A percentile compares a stretch with the other conserved stretches of the same genome.
Evolutionary conservation across 2,329 filamentous ascomycete genomes (phyloP).

Genomic region (Aspergillus quadricinctus): DNA sequence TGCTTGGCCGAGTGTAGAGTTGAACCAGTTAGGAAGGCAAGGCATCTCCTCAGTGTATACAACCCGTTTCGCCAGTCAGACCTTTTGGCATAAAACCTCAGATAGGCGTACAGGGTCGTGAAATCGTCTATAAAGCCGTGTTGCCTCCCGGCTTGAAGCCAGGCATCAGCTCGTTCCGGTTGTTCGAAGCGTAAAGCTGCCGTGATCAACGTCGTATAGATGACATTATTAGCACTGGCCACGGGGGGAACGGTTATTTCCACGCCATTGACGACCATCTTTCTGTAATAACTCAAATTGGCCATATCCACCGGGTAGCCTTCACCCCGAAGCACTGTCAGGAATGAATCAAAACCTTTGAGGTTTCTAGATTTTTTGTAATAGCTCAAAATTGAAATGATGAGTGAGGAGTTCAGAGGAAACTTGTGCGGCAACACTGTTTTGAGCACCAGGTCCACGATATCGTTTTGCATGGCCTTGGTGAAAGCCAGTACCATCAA

Average conservation of each 20-base stretch:
- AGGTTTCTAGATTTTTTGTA: slow-evolving; percentile 39
- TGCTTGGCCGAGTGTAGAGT: slow-evolving; percentile 21
- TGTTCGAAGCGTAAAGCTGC: slow-evolving; percentile 39
- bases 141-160: slow-evolving; percentile 32
- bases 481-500: slow-evolving; percentile 36
- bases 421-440: slow-evolving; percentile 37
- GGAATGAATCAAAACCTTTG: slow-evolving; percentile 37
- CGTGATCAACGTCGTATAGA: slow-evolving; percentile 34
- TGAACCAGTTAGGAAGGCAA: slow-evolving; percentile 35
- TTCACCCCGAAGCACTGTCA: slow-evolving; percentile 33
- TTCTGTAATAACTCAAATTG: slow-evolving; percentile 20
- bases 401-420: slow-evolving; percentile 30
- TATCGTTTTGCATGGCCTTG: slow-evolving; percentile 36
- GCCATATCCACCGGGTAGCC: slow-evolving; percentile 33
- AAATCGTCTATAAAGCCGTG: slow-evolving; percentile 36
- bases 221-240: slow-evolving; percentile 28
- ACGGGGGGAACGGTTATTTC: slow-evolving; percentile 35
- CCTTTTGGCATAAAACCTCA: slow-evolving; percentile 35
- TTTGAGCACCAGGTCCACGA: slow-evolving; percentile 35
- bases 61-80: slow-evolving; percentile 35
- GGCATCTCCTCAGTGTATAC: slow-evolving; percentile 27
- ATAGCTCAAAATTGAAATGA: slow-evolving; percentile 34
- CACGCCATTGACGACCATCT: slow-evolving; percentile 31
- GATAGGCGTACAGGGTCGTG: slow-evolving; percentile 33
- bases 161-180: slow-evolving; percentile 38